These are phyloP conservation scores for Alternaria longipes DNA, from an alignment of 2,329 filamentous ascomycete species.

Conservation along the genomic window DNA sequence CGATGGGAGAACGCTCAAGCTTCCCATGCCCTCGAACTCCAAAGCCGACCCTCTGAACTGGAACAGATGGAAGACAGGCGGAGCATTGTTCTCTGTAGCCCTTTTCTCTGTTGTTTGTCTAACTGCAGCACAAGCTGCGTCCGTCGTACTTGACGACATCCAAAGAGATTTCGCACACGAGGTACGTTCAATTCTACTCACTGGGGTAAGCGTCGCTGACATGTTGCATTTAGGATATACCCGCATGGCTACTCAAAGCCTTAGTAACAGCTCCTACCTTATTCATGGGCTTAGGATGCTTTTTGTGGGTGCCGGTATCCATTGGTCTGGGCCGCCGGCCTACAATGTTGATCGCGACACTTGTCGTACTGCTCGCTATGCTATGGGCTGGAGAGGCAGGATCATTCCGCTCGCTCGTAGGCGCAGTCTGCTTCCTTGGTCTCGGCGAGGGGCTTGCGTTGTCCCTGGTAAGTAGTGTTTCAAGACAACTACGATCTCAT, in stretches of 20 bases:
- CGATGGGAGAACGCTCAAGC: slow-evolving; percentile 31
- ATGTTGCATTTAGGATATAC: slow-evolving; percentile 1
- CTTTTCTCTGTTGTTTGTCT: slow-evolving; percentile 27
- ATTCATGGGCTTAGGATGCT: slow-evolving; percentile 48
- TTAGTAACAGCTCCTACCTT: slow-evolving; percentile 43
- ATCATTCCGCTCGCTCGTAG: slow-evolving; percentile 40
- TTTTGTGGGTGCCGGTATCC: slow-evolving; percentile 52
- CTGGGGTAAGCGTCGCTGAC: background rate
- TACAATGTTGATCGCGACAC: slow-evolving; percentile 44
- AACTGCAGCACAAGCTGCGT: slow-evolving; percentile 30
- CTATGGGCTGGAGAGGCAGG: slow-evolving; percentile 38
- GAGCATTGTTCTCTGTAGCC: slow-evolving; percentile 28
- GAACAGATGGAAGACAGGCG: slow-evolving; percentile 31
- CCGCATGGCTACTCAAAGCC: slow-evolving; percentile 33
- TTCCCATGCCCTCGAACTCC: slow-evolving; percentile 39
- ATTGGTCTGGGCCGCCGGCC: slow-evolving; percentile 52
- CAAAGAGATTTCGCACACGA: slow-evolving; percentile 24
- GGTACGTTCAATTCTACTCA: slow-evolving; percentile 4
- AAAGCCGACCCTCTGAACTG: slow-evolving; percentile 37
- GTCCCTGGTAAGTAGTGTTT: slow-evolving; percentile 34
- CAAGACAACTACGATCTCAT: background rate
- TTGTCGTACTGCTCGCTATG: slow-evolving; percentile 39
- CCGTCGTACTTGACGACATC: slow-evolving; percentile 27
- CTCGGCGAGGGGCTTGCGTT: slow-evolving; percentile 45
- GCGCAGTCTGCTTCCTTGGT: slow-evolving; percentile 46